Conservation (phyloP, 2,329 filamentous ascomycete genomes). For the Tolypocladium tropicale region DNA sequence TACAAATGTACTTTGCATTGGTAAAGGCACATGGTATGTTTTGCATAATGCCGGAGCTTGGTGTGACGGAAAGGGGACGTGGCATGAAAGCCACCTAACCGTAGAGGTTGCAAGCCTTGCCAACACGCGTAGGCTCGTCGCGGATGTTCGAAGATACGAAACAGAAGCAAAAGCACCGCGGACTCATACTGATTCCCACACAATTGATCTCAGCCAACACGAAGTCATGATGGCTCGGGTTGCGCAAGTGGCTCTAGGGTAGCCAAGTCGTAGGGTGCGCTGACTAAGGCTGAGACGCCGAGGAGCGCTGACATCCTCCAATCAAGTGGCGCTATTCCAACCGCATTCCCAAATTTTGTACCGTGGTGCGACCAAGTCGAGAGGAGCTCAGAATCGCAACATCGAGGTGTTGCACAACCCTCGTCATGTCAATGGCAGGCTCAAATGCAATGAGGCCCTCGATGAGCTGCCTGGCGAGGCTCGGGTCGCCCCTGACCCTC, state of each 20-base stretch:
- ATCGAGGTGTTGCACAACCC: not conserved
- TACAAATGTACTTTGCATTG: no score
- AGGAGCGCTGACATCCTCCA: not conserved
- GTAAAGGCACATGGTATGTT: no score
- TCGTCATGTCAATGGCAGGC: slow-evolving; percentile 16
- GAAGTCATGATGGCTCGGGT: no score
- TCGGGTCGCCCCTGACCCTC: slow-evolving; percentile 2
- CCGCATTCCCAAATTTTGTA: slow-evolving; percentile 1
- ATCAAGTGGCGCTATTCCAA: not conserved
- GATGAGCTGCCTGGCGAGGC: slow-evolving; percentile 10
- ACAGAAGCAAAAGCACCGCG: no score
- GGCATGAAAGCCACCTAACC: no score
- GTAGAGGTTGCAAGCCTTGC: no score
- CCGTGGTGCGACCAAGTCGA: not conserved
- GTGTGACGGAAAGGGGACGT: no score
- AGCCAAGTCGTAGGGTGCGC: not conserved
- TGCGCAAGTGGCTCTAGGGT: not conserved
- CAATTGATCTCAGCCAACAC: no score
- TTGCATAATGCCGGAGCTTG: no score
- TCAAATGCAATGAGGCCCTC: slow-evolving; percentile 17
- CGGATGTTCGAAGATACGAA: no score
- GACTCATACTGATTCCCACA: no score
- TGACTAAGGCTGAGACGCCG: not conserved
- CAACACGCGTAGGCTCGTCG: no score
- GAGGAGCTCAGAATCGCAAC: not conserved